Base-by-base conservation (phyloP, 768 basidiomycete genomes). In the Asterophora parasitica region DNA sequence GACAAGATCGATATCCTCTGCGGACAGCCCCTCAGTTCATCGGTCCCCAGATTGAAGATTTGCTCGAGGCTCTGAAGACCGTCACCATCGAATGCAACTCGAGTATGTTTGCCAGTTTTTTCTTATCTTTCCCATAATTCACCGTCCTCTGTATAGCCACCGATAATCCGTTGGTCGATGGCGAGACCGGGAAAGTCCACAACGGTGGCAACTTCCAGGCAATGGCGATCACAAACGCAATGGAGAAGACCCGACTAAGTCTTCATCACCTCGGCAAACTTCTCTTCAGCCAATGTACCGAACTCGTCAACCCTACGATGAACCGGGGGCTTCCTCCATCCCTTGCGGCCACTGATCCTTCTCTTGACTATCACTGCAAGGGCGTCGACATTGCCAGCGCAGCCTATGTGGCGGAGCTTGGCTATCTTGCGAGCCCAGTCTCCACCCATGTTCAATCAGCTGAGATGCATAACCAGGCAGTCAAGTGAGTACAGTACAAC, bases 191-290 rank as follows among this genome's bases (percentile, higher is more conserved):
- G 2, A 69, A 67, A 43, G 72, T 91, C 15, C 86, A 91, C 62
- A 77, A 91, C 47, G 91, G 88, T 26, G 91, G 91, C 12, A 92
- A 92, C 62, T 93, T 93, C 79, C 90, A 92, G 61, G 88, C 88
- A 0, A 85, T 89, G 76, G 73, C 88, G 3, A 81, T 92, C 33
- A 88, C 88, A 7, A 90, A 88, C 46, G 81, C 83, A 10, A 91
- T 92, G 87, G 90, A 92, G 63, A 89, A 90, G 64, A 87, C 86
- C 13, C 85, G 90, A 26, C 73, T 87, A 19, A 73, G 74, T 16
- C 68, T 88, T n/a, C 74, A 83, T 39, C 84, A 85, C 55, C 67
- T 88, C 39, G 85, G 85, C 44, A 82, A 83, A 58, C 67, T 88
- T 42, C 67, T 83, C 49, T 88, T 86, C 56, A 71, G 78, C 0